Conservation (phyloP, 768 basidiomycete genomes). For the Agrocybe praecox region DNA sequence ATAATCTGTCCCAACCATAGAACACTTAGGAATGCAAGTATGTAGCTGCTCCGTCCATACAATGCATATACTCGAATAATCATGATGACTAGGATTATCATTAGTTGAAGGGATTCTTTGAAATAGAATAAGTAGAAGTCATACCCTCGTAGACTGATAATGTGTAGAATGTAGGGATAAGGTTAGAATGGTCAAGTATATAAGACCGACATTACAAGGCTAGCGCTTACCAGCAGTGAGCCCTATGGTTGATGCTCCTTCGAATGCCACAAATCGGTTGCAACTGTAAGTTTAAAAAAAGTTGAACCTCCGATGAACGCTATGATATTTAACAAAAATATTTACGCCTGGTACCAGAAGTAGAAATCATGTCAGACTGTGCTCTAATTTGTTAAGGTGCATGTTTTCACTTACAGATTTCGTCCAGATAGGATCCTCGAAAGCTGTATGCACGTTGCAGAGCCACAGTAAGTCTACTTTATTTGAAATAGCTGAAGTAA, state of each 20-base stretch:
- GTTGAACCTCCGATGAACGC: too few relatives aligned
- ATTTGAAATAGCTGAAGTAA: background rate
- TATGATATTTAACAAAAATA: background rate
- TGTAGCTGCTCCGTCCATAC: background rate
- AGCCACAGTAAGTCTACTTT: too few relatives aligned
- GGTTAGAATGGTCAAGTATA: too few relatives aligned
- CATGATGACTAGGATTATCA: background rate
- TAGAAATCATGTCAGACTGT: background rate
- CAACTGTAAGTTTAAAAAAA: conserved; percentile 16
- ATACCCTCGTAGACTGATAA: too few relatives aligned
- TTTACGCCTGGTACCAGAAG: background rate
- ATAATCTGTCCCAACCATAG: background rate
- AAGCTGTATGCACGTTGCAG: conserved; percentile 5
- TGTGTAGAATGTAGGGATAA: too few relatives aligned
- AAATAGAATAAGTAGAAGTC: too few relatives aligned
- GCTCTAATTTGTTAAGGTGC: too few relatives aligned
- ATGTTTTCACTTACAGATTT: conserved; percentile 3
- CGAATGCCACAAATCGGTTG: conserved; percentile 26
- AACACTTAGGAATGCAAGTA: background rate
- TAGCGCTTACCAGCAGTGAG: conserved; percentile 26
- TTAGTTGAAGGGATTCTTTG: background rate
- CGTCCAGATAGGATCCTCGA: conserved; percentile 17
- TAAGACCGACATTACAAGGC: background rate
- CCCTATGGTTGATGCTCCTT: conserved; percentile 26
- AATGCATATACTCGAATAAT: background rate